Evolutionary conservation across 2,329 filamentous ascomycete species (phyloP), one percentile per base, ranked within the genome.

Genomic region (Elsinoe fawcettii): DNA sequence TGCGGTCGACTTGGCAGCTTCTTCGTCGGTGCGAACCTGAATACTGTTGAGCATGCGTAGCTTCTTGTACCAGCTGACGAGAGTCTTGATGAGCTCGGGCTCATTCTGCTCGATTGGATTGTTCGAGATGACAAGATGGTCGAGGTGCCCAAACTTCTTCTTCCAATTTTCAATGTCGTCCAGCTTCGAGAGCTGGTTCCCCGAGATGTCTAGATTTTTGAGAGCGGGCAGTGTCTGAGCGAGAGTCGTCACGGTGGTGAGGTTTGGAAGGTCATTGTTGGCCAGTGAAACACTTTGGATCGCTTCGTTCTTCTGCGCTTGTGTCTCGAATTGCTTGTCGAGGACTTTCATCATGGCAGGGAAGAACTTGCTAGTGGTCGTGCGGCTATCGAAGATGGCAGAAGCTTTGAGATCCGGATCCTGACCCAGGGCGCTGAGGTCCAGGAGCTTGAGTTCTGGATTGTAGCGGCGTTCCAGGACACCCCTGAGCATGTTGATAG

Each of bases 261-360:
- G 81, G 61, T 87, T 85, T 53, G 82, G 76, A 46, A 97, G 83
- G 60, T 83, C 83, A 71, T 97, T 97, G 69, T 83, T 82, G 16
- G 87, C 84, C 11, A 99, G 80, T 36, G 86, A 88, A 65, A 97
- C 85, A 66, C 89, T 92, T 62, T 86, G 77, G 51, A 99, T 86
- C 3, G 86, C 86, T 47, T 90, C 85, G 51, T 84, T 81, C 70
- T 91, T 91, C 51, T 86, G 84, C 60, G 85, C 77, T 11, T 80
- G 68, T 1, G 80, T 85, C 63, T 86, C 84, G 74, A 96, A 95
- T 16, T 86, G 80, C 60, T 82, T 76, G 55, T 95, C 85, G 69
- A 88, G 90, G 47, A 96, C 84, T 59, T 83, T 84, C 88, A 97
- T 95, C 60, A 97, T 78, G 1, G 88, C 92, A 55, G 88, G 88